Percentiles rank a stretch among this genome's conserved stretches.
Conservation (phyloP, 495 filamentous ascomycete species). For the Penicillium paxilli region DNA sequence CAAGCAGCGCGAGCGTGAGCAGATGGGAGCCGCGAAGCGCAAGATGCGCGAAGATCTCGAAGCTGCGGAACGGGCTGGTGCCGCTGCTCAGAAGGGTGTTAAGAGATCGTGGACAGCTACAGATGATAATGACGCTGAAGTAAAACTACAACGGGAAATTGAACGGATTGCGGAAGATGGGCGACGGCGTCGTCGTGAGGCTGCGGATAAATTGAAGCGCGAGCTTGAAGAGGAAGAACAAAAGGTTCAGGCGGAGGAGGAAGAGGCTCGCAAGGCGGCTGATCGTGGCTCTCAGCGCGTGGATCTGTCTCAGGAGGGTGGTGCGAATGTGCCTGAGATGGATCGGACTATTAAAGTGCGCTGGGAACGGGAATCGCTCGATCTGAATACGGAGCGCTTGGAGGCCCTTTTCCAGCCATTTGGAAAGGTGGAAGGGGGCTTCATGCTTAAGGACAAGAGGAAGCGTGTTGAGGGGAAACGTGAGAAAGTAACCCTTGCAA, state of each 20-base stretch:
- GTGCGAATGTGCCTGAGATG: conserved; percentile 52
- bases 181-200: conserved; percentile 49
- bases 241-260: conserved; percentile 35
- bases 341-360: conserved; percentile 62
- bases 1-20: conserved; percentile 61
- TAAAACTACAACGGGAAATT: conserved; percentile 59
- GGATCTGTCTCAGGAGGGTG: conserved; percentile 42
- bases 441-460: conserved; percentile 57
- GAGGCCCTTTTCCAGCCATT: conserved; percentile 50
- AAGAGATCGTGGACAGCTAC: conserved; percentile 46
- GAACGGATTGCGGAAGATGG: conserved; percentile 65
- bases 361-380: conserved; percentile 51
- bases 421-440: conserved; percentile 54
- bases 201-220: conserved; percentile 47
- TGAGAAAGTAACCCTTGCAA: conserved; percentile 55
- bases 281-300: conserved; percentile 37
- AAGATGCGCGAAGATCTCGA: conserved; percentile 79
- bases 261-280: conserved; percentile 31
- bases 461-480: conserved; percentile 48
- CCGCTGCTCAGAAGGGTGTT: conserved; percentile 37
- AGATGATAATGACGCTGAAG: conserved; percentile 54
- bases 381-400: conserved; percentile 47
- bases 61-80: conserved; percentile 53
- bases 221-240: conserved; percentile 52
- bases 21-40: conserved; percentile 64